Conservation (phyloP, 2,329 filamentous ascomycete genomes). For the Phyllosticta citrichinensis region DNA sequence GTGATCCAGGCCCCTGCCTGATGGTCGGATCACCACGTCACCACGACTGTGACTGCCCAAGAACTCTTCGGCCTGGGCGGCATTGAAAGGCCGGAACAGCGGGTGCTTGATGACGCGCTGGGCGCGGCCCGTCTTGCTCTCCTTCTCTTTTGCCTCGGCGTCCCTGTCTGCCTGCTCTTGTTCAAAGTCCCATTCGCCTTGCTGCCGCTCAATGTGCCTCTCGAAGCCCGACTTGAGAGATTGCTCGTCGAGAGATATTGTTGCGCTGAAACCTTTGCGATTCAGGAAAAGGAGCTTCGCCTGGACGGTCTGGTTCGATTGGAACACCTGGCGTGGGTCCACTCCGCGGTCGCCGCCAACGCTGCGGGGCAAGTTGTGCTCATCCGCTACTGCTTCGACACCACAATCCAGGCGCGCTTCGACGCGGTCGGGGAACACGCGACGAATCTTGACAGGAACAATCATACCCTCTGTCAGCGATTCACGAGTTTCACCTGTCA, state of each 20-base stretch:
- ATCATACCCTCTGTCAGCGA: constrained; percentile 85
- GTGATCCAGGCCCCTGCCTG: constrained; percentile 90
- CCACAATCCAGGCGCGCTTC: constrained; percentile 91
- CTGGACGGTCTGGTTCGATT: constrained; percentile 72
- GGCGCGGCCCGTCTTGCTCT: constrained; percentile 71
- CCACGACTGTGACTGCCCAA: constrained; percentile 76
- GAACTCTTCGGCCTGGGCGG: constrained; percentile 85
- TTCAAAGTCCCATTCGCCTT: constrained; percentile 76
- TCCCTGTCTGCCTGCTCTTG: constrained; percentile 68
- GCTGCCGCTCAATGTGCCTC: constrained; percentile 59
- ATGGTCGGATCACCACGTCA: constrained; percentile 90
- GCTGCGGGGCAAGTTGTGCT: constrained; percentile 67
- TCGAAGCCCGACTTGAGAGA: constrained; percentile 64
- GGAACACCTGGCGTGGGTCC: constrained; percentile 54
- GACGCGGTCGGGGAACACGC: constrained; percentile 85
- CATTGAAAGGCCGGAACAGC: constrained; percentile 87
- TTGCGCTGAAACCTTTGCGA: constrained; percentile 72
- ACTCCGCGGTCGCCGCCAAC: constrained; percentile 50
- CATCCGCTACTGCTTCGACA: constrained; percentile 78
- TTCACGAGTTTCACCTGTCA: constrained; percentile 84
- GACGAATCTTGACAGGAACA: constrained; percentile 75
- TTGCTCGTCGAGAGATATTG: constrained; percentile 76
- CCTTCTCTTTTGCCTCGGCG: constrained; percentile 76
- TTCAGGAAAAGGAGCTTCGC: constrained; percentile 84
- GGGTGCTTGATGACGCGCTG: constrained; percentile 97